Evolutionary conservation across 345 rosid genomes (phyloP).

Genomic region (Populus ilicifolia): DNA sequence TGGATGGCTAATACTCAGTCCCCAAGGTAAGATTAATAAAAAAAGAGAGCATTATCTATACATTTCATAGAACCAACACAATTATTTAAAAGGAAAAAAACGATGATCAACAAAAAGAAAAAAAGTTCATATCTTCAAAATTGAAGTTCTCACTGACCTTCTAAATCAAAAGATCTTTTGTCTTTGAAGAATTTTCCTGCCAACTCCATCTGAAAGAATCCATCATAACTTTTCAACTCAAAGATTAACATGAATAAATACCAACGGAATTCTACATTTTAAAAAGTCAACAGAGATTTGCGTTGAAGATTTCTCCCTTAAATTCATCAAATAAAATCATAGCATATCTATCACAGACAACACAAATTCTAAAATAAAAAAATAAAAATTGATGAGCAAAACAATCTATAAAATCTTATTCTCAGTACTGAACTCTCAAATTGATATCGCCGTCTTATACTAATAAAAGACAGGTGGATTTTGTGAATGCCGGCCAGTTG

Average conservation of each 20-base stretch:
- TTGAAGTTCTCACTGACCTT: constrained; percentile 46
- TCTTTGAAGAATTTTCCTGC: constrained; percentile 75
- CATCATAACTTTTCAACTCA: not conserved
- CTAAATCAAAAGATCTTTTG: constrained; percentile 73
- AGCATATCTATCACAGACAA: not conserved
- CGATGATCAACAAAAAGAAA: not conserved
- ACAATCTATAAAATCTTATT: too few relatives aligned
- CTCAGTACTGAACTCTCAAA: too few relatives aligned
- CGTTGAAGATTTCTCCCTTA: too few relatives aligned
- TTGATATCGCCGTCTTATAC: too few relatives aligned
- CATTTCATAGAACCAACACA: too few relatives aligned
- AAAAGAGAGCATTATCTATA: too few relatives aligned
- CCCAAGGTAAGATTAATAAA: not conserved
- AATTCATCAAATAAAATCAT: too few relatives aligned
- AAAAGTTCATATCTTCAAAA: not conserved
- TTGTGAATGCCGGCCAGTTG: too few relatives aligned
- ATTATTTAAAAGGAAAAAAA: not conserved
- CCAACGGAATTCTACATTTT: not conserved
- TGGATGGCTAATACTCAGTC: not conserved
- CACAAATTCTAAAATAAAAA: not conserved
- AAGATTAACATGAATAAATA: not conserved
- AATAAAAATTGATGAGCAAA: too few relatives aligned
- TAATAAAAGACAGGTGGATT: too few relatives aligned
- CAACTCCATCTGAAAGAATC: constrained; percentile 63
- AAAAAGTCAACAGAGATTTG: not conserved